phyloP scores from a whole-genome alignment of 306 rosid species.

The Cucumis hystrix region DNA sequence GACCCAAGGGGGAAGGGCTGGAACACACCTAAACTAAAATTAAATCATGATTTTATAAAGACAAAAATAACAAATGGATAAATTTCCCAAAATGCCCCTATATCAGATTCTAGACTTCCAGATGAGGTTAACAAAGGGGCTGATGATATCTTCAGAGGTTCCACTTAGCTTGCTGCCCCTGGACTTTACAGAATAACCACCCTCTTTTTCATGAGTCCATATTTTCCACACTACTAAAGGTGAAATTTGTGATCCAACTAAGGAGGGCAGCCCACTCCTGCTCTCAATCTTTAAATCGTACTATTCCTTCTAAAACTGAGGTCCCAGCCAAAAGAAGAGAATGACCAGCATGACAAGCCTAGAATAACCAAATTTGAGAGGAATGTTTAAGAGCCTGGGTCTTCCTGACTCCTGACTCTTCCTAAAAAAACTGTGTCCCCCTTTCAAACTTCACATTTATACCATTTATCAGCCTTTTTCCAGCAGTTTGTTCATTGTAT shows the following conservation, averaged over 20 bases:
- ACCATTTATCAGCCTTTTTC: background rate
- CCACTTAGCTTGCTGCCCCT: background rate
- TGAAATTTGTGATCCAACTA: background rate
- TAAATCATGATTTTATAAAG: too few species aligned
- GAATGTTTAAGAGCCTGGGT: background rate
- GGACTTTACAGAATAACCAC: background rate
- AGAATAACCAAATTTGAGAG: background rate
- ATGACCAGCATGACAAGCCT: background rate
- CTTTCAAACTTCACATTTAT: background rate
- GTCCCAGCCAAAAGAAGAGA: background rate
- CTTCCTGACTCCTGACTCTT: background rate
- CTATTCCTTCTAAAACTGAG: background rate
- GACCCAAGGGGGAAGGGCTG: too few species aligned
- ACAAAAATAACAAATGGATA: too few species aligned
- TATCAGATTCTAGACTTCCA: background rate
- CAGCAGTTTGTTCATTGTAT: background rate
- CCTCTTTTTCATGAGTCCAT: background rate
- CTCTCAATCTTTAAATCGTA: background rate
- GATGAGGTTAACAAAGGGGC: background rate
- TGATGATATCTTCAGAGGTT: background rate
- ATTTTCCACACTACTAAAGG: background rate
- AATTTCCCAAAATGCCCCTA: too few species aligned
- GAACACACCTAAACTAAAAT: too few species aligned
- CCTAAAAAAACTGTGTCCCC: background rate
- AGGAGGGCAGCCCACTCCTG: background rate